Conservation (phyloP, 179 eudicot genomes). For the Beta corolliflora region DNA sequence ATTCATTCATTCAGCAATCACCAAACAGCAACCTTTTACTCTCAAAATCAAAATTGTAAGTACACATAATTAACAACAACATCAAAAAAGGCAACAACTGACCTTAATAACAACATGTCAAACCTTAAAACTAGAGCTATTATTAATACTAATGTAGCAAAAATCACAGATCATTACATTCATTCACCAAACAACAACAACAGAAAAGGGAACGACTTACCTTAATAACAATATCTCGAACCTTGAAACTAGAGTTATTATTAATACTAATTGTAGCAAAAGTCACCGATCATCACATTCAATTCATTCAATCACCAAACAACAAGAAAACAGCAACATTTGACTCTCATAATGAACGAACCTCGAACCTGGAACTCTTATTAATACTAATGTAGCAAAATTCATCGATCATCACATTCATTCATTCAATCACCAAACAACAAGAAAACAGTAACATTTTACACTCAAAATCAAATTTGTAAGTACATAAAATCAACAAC, state of each 20-base stretch:
- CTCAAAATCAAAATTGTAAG: background rate
- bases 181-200: background rate
- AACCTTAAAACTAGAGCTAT: slow-evolving; percentile 82
- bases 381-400: slow-evolving; percentile 78
- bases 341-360: slow-evolving; percentile 77
- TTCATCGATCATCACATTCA: too few species aligned
- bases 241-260: slow-evolving; percentile 65
- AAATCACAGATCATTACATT: too few species aligned
- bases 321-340: background rate
- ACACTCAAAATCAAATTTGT: background rate
- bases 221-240: slow-evolving; percentile 81
- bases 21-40: background rate
- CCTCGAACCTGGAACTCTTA: slow-evolving; percentile 86
- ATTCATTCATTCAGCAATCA: background rate
- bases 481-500: background rate
- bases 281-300: too few species aligned
- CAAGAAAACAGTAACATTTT: background rate
- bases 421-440: background rate
- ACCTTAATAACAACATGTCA: slow-evolving; percentile 87
- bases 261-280: slow-evolving; percentile 79
- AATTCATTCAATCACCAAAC: background rate
- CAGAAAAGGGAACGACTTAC: slow-evolving; percentile 29
- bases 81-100: background rate
- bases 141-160: slow-evolving; percentile 58
- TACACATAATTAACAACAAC: background rate